Conservation (phyloP, 192 early-diverging fungal genomes). For the Radiomyces spectabilis region DNA sequence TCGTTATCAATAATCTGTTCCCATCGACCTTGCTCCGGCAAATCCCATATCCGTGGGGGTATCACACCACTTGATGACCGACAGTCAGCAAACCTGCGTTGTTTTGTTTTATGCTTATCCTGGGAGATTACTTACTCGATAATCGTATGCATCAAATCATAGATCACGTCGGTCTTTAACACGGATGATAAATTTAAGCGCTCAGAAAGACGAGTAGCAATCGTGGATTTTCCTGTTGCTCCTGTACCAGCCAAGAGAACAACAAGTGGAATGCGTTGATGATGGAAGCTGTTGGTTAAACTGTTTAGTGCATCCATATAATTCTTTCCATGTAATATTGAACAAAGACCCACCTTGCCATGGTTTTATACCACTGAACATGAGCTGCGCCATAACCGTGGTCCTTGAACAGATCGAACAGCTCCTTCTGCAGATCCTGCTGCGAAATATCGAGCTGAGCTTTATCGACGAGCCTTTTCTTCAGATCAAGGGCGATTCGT, state of each 20-base stretch:
- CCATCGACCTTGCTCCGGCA: neutral
- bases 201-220: constrained; percentile 16
- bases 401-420: constrained; percentile 11
- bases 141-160: constrained; percentile 22
- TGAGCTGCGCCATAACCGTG: constrained; percentile 12
- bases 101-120: neutral
- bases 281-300: constrained; percentile 9
- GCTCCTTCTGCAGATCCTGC: constrained; percentile 5
- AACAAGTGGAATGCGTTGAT: constrained; percentile 22
- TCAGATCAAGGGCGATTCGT: constrained; percentile 22
- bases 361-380: constrained; percentile 10
- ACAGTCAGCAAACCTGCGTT: too few relatives aligned
- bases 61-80: constrained; percentile 1
- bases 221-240: constrained; percentile 11
- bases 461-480: constrained; percentile 16
- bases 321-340: too few relatives aligned
- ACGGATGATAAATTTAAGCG: constrained; percentile 19
- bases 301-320: neutral
- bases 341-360: constrained; percentile 3
- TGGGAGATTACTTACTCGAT: constrained; percentile 12
- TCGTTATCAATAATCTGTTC: neutral
- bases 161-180: constrained; percentile 16
- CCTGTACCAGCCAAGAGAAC: constrained; percentile 15
- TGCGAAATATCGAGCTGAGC: constrained; percentile 7
- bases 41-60: neutral